Percentiles rank a stretch among this genome's conserved stretches.
Evolutionary conservation across 495 filamentous ascomycete species (phyloP).

Genomic region (Xylaria curta): DNA sequence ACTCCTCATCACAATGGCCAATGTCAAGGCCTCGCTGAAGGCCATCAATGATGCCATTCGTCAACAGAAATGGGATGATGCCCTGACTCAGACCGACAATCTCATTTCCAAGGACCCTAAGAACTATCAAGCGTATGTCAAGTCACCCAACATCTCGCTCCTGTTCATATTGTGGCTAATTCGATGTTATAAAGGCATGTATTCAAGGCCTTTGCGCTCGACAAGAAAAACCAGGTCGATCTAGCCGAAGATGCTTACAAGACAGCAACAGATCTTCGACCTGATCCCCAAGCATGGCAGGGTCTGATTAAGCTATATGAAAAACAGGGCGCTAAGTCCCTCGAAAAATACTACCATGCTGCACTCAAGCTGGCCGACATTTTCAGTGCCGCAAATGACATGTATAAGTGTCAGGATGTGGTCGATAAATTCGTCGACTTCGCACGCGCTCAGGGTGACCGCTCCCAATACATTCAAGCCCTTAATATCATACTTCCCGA

Average conservation of each 20-base stretch:
- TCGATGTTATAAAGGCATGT: constrained; percentile 50
- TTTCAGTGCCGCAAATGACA: constrained; percentile 69
- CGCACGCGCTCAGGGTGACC: constrained; percentile 72
- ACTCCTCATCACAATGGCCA: constrained; percentile 49
- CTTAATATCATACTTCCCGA: constrained; percentile 78
- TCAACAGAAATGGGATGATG: constrained; percentile 77
- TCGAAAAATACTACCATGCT: constrained; percentile 76
- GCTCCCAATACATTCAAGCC: constrained; percentile 72
- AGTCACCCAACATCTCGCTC: neutral
- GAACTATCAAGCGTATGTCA: constrained; percentile 77
- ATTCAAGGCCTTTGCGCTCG: constrained; percentile 80
- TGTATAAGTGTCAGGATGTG: constrained; percentile 74
- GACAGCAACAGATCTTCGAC: constrained; percentile 67
- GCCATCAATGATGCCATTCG: constrained; percentile 81
- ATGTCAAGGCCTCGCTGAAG: constrained; percentile 80
- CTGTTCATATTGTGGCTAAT: neutral
- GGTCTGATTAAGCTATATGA: constrained; percentile 89
- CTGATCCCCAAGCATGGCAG: constrained; percentile 79
- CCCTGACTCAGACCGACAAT: constrained; percentile 68
- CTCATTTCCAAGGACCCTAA: constrained; percentile 73
- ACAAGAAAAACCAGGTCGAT: constrained; percentile 71
- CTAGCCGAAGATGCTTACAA: constrained; percentile 78
- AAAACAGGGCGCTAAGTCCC: constrained; percentile 68
- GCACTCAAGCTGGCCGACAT: constrained; percentile 75
- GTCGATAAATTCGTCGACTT: constrained; percentile 81